phyloP scores from a whole-genome alignment of 2,329 filamentous ascomycete species.

The Paramyrothecium roridum region DNA sequence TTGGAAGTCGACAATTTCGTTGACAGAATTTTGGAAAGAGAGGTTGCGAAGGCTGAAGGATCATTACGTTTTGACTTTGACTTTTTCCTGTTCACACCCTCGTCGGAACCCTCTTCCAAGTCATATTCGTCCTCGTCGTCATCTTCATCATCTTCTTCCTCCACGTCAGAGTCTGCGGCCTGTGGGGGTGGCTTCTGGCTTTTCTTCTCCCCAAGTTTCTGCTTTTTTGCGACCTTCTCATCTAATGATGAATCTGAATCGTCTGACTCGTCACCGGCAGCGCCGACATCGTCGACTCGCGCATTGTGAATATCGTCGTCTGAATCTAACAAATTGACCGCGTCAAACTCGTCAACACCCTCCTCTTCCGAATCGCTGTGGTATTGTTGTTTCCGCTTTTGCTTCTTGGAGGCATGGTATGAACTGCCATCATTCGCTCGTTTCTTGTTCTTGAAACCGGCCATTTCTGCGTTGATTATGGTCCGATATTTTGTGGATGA shows the following conservation, averaged over 20 bases:
- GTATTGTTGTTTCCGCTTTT: constrained; percentile 48
- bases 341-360: constrained; percentile 40
- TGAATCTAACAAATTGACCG: constrained; percentile 53
- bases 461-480: constrained; percentile 20
- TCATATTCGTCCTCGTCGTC: constrained; percentile 37
- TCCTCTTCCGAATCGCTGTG: constrained; percentile 51
- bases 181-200: constrained; percentile 13
- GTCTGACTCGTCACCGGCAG: constrained; percentile 28
- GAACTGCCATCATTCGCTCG: constrained; percentile 23
- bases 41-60: constrained; percentile 84
- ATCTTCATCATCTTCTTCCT: constrained; percentile 24
- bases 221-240: constrained; percentile 11
- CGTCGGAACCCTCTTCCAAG: constrained; percentile 31
- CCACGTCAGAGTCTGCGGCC: constrained; percentile 9
- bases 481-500: background rate
- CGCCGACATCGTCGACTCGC: constrained; percentile 45
- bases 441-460: constrained; percentile 28
- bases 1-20: constrained; percentile 83
- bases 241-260: background rate
- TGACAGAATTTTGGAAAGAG: constrained; percentile 86
- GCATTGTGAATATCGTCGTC: constrained; percentile 56
- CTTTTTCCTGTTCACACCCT: constrained; percentile 30
- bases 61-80: constrained; percentile 83
- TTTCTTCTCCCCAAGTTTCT: constrained; percentile 17
- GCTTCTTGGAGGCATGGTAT: constrained; percentile 47